Conservation (phyloP, 2,329 filamentous ascomycete genomes). For the Parasarocladium wereldwijsianum region DNA sequence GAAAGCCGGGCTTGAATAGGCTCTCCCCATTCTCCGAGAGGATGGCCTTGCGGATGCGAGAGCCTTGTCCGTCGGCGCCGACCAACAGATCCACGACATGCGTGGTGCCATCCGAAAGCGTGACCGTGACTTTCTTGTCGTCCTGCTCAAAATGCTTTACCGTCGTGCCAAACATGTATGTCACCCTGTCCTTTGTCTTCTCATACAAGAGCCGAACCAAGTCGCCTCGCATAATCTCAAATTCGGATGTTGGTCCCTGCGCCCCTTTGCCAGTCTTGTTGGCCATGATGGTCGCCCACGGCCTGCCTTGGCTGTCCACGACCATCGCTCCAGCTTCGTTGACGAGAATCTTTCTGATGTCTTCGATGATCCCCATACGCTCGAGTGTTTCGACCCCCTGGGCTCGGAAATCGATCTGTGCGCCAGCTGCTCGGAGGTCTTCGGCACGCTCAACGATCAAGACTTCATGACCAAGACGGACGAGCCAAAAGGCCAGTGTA, state of each 20-base stretch:
- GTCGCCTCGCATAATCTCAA: conserved; percentile 42
- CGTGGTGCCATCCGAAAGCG: conserved; percentile 27
- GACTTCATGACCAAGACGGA: conserved; percentile 17
- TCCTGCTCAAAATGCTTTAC: conserved; percentile 16
- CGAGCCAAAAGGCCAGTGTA: conserved; percentile 22
- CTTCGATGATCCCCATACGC: conserved; percentile 20
- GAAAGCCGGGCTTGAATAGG: conserved; percentile 16
- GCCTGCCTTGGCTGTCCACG: conserved; percentile 23
- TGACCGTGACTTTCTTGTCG: conserved; percentile 14
- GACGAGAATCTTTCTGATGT: conserved; percentile 21
- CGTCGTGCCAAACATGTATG: conserved; percentile 15
- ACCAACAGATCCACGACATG: conserved; percentile 35
- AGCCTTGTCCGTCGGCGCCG: conserved; percentile 33
- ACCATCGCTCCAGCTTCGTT: conserved; percentile 32
- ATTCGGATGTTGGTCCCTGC: conserved; percentile 34
- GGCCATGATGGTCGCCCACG: conserved; percentile 21
- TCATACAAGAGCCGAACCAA: conserved; percentile 34
- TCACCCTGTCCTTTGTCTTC: conserved; percentile 12
- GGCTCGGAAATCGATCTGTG: conserved; percentile 27
- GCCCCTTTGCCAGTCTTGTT: conserved; percentile 24
- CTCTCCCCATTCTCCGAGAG: conserved; percentile 11
- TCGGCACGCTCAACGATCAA: conserved; percentile 23
- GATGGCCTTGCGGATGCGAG: conserved; percentile 7
- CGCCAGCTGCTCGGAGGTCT: conserved; percentile 19
- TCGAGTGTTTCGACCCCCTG: conserved; percentile 21